Evolutionary conservation across 805 yeast species (phyloP).

Genomic region (Zygoascus flipseniorum): DNA sequence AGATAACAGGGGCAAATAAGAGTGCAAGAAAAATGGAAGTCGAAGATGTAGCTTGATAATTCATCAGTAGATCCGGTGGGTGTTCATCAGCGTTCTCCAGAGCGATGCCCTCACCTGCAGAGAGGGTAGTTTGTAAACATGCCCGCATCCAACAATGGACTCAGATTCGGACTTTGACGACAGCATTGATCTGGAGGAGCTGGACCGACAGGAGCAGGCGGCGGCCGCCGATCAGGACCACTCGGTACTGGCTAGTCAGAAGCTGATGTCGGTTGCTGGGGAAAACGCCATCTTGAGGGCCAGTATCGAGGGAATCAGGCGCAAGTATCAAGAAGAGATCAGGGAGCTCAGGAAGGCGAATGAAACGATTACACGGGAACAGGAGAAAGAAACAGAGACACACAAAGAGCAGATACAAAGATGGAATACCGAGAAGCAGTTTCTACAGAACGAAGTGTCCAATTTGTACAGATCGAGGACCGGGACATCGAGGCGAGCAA

Average conservation of each 20-base stretch:
- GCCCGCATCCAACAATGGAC: neutral
- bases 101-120: too few relatives aligned
- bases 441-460: conserved; percentile 40
- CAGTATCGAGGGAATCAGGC: conserved; percentile 33
- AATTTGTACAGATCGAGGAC: conserved; percentile 2
- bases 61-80: too few relatives aligned
- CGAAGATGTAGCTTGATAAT: too few relatives aligned
- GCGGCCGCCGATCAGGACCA: neutral
- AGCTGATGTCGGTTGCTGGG: conserved; percentile 55
- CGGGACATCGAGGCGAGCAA: neutral
- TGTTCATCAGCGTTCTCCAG: too few relatives aligned
- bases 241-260: conserved; percentile 24
- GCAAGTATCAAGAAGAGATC: conserved; percentile 22
- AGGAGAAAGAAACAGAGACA: conserved; percentile 31
- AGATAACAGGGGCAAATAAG: too few relatives aligned
- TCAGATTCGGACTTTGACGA: conserved; percentile 4
- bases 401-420: conserved; percentile 36
- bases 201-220: conserved; percentile 7
- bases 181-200: conserved; percentile 20
- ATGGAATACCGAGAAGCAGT: conserved; percentile 48
- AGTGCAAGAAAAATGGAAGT: too few relatives aligned
- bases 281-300: conserved; percentile 73
- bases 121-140: too few relatives aligned
- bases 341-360: conserved; percentile 19
- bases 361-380: conserved; percentile 19